Conservation (phyloP, 169 alveolate species). For the Cryptosporidium andersoni region DNA sequence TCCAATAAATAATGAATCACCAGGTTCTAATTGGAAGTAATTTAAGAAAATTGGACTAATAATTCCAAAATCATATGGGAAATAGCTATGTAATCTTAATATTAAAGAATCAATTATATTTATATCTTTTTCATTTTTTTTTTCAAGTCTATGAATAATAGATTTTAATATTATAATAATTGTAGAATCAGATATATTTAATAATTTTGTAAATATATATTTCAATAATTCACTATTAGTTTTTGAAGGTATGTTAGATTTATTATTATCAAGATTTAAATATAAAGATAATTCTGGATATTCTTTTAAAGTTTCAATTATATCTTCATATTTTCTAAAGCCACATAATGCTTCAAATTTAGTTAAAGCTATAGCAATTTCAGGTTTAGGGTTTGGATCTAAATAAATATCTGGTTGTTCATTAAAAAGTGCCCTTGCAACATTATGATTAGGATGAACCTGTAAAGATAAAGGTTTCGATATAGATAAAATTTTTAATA, state of each 20-base stretch:
- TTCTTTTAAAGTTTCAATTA: constrained; percentile 30
- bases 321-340: constrained; percentile 75
- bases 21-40: constrained; percentile 83
- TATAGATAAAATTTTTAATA: constrained; percentile 87
- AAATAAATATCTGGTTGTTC: constrained; percentile 83
- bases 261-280: constrained; percentile 13
- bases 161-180: constrained; percentile 2
- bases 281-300: constrained; percentile 57
- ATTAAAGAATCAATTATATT: constrained; percentile 26
- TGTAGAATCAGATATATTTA: constrained; percentile 4
- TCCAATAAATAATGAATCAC: constrained; percentile 88
- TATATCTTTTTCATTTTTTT: neutral
- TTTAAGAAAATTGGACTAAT: constrained; percentile 87
- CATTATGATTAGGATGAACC: constrained; percentile 88
- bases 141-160: constrained; percentile 21
- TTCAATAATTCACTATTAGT: constrained; percentile 16
- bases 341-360: constrained; percentile 86
- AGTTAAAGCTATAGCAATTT: constrained; percentile 88
- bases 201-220: constrained; percentile 65
- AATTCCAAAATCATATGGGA: constrained; percentile 88
- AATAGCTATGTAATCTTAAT: constrained; percentile 75
- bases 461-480: constrained; percentile 87
- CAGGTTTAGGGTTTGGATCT: constrained; percentile 93
- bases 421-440: constrained; percentile 83
- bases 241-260: neutral